A percentile compares a stretch with the other conserved stretches of the same genome.
These are phyloP conservation scores for Trypanosoma cruzi DNA, from an alignment of 208 protist species.

Conservation along the genomic window DNA sequence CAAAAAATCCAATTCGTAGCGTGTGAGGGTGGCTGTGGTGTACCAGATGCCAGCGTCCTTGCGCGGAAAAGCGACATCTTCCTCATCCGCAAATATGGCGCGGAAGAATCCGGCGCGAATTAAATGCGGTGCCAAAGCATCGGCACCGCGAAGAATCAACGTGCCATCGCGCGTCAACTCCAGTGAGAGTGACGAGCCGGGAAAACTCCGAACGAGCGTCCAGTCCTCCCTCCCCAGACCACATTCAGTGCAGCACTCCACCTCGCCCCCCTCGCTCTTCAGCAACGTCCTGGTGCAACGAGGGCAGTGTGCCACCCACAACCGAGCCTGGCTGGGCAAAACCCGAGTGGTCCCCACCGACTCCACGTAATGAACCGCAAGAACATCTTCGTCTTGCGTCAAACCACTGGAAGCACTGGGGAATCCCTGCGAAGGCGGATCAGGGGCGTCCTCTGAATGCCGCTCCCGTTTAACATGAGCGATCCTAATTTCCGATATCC, in stretches of 20 bases:
- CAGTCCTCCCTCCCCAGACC: slow-evolving; percentile 39
- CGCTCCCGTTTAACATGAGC: slow-evolving; percentile 18
- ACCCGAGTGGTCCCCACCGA: slow-evolving; percentile 32
- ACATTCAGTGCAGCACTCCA: slow-evolving; percentile 51
- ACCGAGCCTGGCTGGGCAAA: slow-evolving; percentile 66
- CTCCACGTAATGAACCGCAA: slow-evolving; percentile 69
- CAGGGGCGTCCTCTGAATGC: slow-evolving; percentile 7
- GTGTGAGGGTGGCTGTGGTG: slow-evolving; percentile 51
- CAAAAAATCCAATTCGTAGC: slow-evolving; percentile 87
- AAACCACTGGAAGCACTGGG: slow-evolving; percentile 18
- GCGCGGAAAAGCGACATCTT: background rate
- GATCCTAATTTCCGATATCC: background rate
- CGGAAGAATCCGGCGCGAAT: slow-evolving; percentile 78
- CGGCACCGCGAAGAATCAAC: slow-evolving; percentile 67
- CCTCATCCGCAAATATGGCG: slow-evolving; percentile 37
- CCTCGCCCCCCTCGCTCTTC: slow-evolving; percentile 54
- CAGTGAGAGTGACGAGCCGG: slow-evolving; percentile 46
- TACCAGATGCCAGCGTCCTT: slow-evolving; percentile 58
- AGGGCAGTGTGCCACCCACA: slow-evolving; percentile 80
- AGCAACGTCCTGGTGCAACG: slow-evolving; percentile 45
- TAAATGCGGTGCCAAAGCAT: slow-evolving; percentile 68
- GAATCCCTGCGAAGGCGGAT: slow-evolving; percentile 11
- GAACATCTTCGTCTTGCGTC: slow-evolving; percentile 55
- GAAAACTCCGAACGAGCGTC: slow-evolving; percentile 73
- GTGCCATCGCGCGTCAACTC: slow-evolving; percentile 84